Conservation (phyloP, 306 rosid genomes). For the Vigna nakashimae region DNA sequence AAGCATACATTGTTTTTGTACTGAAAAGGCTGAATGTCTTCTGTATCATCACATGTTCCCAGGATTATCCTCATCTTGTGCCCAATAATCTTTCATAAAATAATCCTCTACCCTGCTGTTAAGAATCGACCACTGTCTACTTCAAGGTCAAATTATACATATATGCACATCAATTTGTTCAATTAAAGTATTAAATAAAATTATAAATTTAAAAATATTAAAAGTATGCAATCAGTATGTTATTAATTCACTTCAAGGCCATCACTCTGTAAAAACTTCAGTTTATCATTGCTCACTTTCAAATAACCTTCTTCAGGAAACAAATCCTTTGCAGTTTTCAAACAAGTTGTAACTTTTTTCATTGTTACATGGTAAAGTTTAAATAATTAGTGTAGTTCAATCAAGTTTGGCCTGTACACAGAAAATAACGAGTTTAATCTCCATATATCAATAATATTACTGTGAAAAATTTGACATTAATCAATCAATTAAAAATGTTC, state of each 20-base stretch:
- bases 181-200: neutral
- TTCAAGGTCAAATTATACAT: constrained; percentile 1
- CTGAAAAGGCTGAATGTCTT: constrained; percentile 22
- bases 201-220: neutral
- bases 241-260: too few relatives aligned
- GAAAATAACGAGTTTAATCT: neutral
- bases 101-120: constrained; percentile 6
- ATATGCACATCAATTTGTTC: too few relatives aligned
- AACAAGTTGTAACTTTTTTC: neutral
- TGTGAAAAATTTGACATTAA: too few relatives aligned
- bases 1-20: neutral
- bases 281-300: neutral
- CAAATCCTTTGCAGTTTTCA: neutral
- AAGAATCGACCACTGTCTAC: constrained; percentile 10
- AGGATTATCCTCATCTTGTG: neutral
- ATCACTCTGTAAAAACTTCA: too few relatives aligned
- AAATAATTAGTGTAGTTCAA: neutral
- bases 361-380: neutral
- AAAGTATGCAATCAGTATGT: too few relatives aligned
- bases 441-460: too few relatives aligned
- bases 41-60: constrained; percentile 23
- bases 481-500: neutral
- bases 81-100: neutral
- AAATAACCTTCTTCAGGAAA: neutral
- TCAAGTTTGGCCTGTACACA: neutral